Evolutionary conservation across 352 stramenopile species (phyloP), one percentile per base, ranked within the genome.

Genomic region (Phytophthora cactorum): DNA sequence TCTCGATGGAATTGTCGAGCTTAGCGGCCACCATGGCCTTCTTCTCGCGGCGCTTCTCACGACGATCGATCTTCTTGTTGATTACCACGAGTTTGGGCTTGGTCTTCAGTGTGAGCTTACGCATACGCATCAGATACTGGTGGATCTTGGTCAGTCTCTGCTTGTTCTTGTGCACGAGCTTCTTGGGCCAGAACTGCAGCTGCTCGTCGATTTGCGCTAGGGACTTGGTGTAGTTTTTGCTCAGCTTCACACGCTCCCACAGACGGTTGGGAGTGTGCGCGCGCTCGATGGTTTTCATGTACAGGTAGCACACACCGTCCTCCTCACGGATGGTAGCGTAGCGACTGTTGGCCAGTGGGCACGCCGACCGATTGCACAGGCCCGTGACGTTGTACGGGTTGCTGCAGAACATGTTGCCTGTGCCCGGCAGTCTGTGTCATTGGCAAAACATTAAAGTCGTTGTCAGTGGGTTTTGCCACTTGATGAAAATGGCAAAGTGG

Each of bases 81-180:
- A 98, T 95, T n/a, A 95, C 84, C 27, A 97, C 89, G 44, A 98
- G 82, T 70, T 98, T 98, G 10, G 96, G 95, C 75, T 92, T 92
- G 54, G 92, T 97, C 73, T 98, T 98, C 50, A 99, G 82, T 56
- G 97, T 96, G 58, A 99, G 82, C 84, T 99, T 99, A 5, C 98
- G 88, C 97, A 99, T 99, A 55, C 97, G 88, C 74, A 99, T 98
- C 58, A 99, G 82, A 72, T 99, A 99, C 84, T 99, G 97, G 79
- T 99, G 96, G 75, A 99, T 99, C 79, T 99, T 99, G 36, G 97
- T 99, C 45, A 99, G 86, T 36, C 98, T 84, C 86, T 99, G 97
- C 75, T 99, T 99, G 88, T 98, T 99, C 68, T 97, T 93, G 89
- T 99, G 96, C 44, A 99, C 86, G 17, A 99, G 79, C 63, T 98